Evolutionary conservation across 1,139 yeast species (phyloP).

Genomic region (Protomyces gravidus): DNA sequence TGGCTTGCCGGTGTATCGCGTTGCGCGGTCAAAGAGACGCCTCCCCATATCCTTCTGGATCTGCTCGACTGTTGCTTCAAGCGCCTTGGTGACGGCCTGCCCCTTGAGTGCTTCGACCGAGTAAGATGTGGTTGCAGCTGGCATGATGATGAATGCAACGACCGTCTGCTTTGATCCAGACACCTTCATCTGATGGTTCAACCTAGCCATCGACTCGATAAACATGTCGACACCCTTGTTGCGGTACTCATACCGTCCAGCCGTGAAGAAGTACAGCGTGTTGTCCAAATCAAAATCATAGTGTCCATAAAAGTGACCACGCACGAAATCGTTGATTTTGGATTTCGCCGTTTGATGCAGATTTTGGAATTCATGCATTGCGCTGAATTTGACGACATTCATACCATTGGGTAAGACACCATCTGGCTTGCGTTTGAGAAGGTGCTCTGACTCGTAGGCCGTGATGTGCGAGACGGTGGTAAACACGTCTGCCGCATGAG

Average conservation of each 20-base stretch:
- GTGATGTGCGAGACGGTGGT: slow-evolving; percentile 97
- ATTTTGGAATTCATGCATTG: slow-evolving; percentile 96
- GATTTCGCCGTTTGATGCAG: slow-evolving; percentile 88
- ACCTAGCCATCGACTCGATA: slow-evolving; percentile 88
- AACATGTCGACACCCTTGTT: slow-evolving; percentile 96
- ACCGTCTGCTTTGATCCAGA: slow-evolving; percentile 83
- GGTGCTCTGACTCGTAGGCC: slow-evolving; percentile 88
- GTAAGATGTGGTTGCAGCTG: slow-evolving; percentile 87
- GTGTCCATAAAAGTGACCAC: slow-evolving; percentile 96
- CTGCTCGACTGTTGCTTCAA: slow-evolving; percentile 83
- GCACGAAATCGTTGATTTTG: slow-evolving; percentile 85
- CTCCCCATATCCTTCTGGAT: slow-evolving; percentile 85
- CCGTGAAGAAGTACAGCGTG: slow-evolving; percentile 89
- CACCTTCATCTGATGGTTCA: slow-evolving; percentile 79
- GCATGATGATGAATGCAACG: slow-evolving; percentile 98
- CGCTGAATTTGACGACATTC: slow-evolving; percentile 92
- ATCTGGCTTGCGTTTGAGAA: slow-evolving; percentile 91
- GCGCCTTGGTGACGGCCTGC: slow-evolving; percentile 89
- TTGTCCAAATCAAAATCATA: slow-evolving; percentile 91
- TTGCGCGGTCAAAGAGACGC: slow-evolving; percentile 85
- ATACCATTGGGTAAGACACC: slow-evolving; percentile 96
- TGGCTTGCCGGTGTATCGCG: slow-evolving; percentile 60
- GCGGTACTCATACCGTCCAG: slow-evolving; percentile 95
- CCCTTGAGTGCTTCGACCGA: slow-evolving; percentile 95
- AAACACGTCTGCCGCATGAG: slow-evolving; percentile 94